Base-by-base conservation (phyloP, 2,329 filamentous ascomycete species). In the Fusarium staphyleae region DNA sequence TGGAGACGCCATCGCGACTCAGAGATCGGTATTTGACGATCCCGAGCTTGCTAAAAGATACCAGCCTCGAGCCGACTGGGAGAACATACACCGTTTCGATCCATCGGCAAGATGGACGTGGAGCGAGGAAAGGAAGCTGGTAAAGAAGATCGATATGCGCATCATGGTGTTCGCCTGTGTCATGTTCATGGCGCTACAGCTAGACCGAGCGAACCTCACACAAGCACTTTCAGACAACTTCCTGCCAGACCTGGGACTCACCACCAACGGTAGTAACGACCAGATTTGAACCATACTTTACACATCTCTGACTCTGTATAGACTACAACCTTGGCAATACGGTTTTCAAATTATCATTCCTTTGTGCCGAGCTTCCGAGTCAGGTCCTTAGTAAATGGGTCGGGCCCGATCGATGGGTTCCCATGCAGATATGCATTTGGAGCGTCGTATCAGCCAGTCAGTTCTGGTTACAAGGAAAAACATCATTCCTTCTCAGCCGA, bases 361-460 rank as follows among this genome's bases (percentile, higher is more conserved):
- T 74, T 9, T 60, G 62, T 34, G 70, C 72, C 13, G 72, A 74
- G 45, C 73, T 88, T 1, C 85, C 85, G 0, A 86, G 83, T 0
- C 84, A 87, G 64, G 73, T 88, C 13, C 73, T 87, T 32, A 77
- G 74, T 52, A 84, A 87, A 67, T 84, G 77, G 76, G 67, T 83
- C 46, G 84, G 80, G 0, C 81, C 81, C 1, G 83, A 86, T 56
- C 76, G 80, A 19, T 86, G 82, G 82, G 85, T 86, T 42, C 84
- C 84, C 0, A 71, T 80, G 44, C 82, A 84, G 62, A 83, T 87
- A 74, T 70, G 78, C 5, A 73, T 78, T 3, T 85, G 81, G 82
- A 83, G 79, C 7, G 22, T 50, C 7, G 58, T 37, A 51, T 44
- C 32, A 41, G 16, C 30, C 5, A 52, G 50, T 15, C 45, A 33